These are phyloP conservation scores for Raphanus raphanistrum DNA, from an alignment of 345 rosid species.

Conservation along the genomic window DNA sequence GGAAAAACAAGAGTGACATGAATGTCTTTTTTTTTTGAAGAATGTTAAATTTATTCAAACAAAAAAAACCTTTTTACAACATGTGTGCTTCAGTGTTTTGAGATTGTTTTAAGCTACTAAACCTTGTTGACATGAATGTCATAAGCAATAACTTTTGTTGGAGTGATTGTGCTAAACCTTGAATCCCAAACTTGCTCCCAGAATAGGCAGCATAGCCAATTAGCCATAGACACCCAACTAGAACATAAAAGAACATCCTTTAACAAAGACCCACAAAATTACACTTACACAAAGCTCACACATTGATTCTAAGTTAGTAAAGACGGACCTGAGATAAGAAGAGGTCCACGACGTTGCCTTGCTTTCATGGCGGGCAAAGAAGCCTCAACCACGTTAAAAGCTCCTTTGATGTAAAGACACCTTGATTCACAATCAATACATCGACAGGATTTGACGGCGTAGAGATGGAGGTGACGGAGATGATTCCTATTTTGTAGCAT, in stretches of 20 bases:
- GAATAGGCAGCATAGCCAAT: conserved; percentile 82
- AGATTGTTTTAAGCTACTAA: too few species aligned
- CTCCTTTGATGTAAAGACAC: conserved; percentile 58
- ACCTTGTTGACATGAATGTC: conserved; percentile 73
- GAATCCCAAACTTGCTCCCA: conserved; percentile 79
- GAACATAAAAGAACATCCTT: conserved; percentile 7
- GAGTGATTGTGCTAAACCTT: conserved; percentile 86
- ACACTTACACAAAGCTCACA: background rate
- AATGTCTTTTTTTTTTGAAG: too few species aligned
- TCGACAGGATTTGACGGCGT: conserved; percentile 44
- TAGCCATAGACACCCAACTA: conserved; percentile 92
- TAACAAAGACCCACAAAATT: background rate
- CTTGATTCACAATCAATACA: conserved; percentile 79
- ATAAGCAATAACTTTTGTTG: conserved; percentile 81
- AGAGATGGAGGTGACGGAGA: too few species aligned
- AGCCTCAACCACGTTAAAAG: conserved; percentile 77
- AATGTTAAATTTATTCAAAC: too few species aligned
- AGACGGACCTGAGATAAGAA: conserved; percentile 71
- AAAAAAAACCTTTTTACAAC: too few species aligned
- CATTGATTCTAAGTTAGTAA: background rate
- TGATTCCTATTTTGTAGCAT: too few species aligned
- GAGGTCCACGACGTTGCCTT: conserved; percentile 54
- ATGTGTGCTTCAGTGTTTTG: too few species aligned
- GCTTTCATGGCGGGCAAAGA: conserved; percentile 73
- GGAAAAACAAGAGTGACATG: conserved; percentile 79